Evolutionary conservation across 2,329 filamentous ascomycete species (phyloP).

Genomic region (Cordyceps cateniannulata): DNA sequence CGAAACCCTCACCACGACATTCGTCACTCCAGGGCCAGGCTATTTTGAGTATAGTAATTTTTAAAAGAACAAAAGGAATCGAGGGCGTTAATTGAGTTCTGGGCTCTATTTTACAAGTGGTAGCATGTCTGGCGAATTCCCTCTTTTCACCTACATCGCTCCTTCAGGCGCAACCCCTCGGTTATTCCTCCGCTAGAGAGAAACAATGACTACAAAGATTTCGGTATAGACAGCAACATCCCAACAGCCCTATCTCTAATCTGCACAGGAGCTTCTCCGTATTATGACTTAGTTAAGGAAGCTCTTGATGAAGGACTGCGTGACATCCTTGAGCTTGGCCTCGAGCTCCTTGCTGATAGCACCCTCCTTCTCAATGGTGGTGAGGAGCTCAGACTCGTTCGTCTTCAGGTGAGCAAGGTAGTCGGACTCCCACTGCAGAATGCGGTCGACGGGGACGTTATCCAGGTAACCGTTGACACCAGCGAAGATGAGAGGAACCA

Average conservation of each 20-base stretch:
- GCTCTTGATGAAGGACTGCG: constrained; percentile 84
- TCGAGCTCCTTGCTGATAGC: constrained; percentile 92
- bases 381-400: constrained; percentile 78
- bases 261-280: constrained; percentile 23
- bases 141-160: constrained; percentile 36
- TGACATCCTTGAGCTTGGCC: constrained; percentile 71
- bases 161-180: constrained; percentile 41
- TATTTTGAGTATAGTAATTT: constrained; percentile 18
- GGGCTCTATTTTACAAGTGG: constrained; percentile 58
- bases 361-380: constrained; percentile 92
- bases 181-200: constrained; percentile 39
- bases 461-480: constrained; percentile 98
- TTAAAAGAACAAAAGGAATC: constrained; percentile 48
- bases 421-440: constrained; percentile 89
- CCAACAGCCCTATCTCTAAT: constrained; percentile 27
- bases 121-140: constrained; percentile 43
- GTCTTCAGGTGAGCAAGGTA: constrained; percentile 88
- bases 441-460: constrained; percentile 79
- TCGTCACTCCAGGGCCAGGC: background rate
- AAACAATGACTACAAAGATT: constrained; percentile 35
- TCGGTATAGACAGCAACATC: constrained; percentile 44
- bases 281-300: constrained; percentile 48
- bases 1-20: background rate
- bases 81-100: constrained; percentile 56
- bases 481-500: constrained; percentile 98